Conservation (phyloP, 179 eudicot genomes). For the Beta macrorhiza region DNA sequence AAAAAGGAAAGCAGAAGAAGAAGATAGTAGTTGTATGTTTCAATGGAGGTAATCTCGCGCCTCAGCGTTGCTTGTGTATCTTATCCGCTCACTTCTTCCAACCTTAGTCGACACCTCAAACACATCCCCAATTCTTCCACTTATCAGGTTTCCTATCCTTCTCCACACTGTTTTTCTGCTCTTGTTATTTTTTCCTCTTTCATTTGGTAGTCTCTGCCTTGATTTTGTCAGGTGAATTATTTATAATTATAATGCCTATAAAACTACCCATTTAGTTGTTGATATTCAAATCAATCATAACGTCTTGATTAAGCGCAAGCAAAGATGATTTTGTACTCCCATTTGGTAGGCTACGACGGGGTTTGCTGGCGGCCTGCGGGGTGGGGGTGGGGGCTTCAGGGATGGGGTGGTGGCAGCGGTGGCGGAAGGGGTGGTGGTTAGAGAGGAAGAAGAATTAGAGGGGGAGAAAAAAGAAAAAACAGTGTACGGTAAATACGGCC, state of each 20-base stretch:
- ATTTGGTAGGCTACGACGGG: too few species aligned
- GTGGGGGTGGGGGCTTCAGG: too few species aligned
- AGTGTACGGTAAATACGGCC: not conserved
- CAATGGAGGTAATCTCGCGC: constrained; percentile 31
- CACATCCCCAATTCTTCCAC: not conserved
- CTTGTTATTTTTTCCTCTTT: too few species aligned
- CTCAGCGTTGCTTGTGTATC: constrained; percentile 20
- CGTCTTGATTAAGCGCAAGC: not conserved
- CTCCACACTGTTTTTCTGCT: not conserved
- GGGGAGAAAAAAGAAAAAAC: too few species aligned
- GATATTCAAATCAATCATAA: not conserved
- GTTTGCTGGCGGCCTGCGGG: too few species aligned
- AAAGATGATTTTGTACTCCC: too few species aligned
- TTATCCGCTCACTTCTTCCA: constrained; percentile 17
- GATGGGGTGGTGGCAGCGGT: too few species aligned
- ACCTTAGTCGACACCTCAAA: not conserved
- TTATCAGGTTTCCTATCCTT: constrained; percentile 20
- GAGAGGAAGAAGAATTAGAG: too few species aligned
- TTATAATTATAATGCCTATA: too few species aligned
- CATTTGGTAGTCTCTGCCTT: not conserved
- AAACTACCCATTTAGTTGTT: not conserved
- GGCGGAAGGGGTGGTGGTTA: too few species aligned
- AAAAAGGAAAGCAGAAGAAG: not conserved
- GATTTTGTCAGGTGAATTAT: not conserved
- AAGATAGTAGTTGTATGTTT: not conserved